Percentiles rank a stretch among this genome's conserved stretches.
Conservation (phyloP, 192 early-diverging fungal genomes). For the Coemansia sp. region DNA sequence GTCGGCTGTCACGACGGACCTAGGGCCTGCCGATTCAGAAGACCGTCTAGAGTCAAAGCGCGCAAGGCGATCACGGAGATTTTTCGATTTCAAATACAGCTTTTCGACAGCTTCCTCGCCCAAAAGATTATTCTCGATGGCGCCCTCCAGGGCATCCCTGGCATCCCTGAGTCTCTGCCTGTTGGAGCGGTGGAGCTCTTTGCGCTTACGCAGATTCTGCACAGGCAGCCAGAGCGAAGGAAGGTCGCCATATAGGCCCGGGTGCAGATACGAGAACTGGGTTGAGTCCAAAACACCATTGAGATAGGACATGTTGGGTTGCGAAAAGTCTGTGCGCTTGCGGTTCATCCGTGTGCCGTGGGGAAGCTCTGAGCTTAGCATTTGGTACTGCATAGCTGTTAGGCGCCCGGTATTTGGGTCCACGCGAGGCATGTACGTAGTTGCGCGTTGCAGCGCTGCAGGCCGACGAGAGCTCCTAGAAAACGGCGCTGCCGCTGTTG, state of each 20-base stretch:
- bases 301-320: conserved; percentile 32
- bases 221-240: conserved; percentile 46
- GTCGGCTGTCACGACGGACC: neutral
- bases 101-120: conserved; percentile 14
- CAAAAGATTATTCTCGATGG: conserved; percentile 28
- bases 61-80: too few relatives aligned
- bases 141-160: conserved; percentile 1
- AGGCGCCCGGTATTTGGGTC: conserved; percentile 9
- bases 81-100: conserved; percentile 10
- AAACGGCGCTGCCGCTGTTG: neutral
- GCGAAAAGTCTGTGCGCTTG: conserved; percentile 35
- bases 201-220: conserved; percentile 16
- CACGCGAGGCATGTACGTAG: conserved; percentile 12
- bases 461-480: too few relatives aligned
- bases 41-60: too few relatives aligned
- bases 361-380: conserved; percentile 22
- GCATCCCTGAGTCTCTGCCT: conserved; percentile 14
- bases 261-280: conserved; percentile 33
- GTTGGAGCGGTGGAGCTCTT: conserved; percentile 6
- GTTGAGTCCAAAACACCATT: conserved; percentile 34
- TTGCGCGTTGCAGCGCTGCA: conserved; percentile 1
- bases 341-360: conserved; percentile 33
- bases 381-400: conserved; percentile 35
- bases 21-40: too few relatives aligned
- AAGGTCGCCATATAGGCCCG: conserved; percentile 38